Evolutionary conservation across 352 stramenopile species (phyloP).

Genomic region (Pythium volutum): DNA sequence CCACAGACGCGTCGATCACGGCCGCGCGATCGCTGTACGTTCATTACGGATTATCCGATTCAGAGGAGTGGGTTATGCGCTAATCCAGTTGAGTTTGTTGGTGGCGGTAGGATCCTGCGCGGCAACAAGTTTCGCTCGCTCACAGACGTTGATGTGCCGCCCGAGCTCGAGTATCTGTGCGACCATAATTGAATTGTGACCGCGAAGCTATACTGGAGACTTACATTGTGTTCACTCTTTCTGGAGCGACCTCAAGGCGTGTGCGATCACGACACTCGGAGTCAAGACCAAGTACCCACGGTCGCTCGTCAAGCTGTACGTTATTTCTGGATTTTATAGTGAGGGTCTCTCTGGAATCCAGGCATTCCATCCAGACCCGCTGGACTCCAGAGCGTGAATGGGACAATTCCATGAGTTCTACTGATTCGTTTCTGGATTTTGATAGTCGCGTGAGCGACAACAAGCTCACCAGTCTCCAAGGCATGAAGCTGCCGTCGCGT

Average conservation of each 20-base stretch:
- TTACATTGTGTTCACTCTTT: not conserved
- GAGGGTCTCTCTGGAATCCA: not conserved
- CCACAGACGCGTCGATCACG: constrained; percentile 1
- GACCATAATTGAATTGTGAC: not conserved
- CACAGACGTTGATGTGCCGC: constrained; percentile 10
- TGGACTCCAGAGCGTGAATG: not conserved
- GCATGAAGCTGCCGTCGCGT: not conserved
- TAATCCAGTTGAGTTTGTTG: not conserved
- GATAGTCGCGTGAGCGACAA: constrained; percentile 12
- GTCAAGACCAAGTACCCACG: constrained; percentile 1
- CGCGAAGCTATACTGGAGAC: too few species aligned
- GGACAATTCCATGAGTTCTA: not conserved
- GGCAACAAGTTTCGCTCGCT: constrained; percentile 10
- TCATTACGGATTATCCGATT: not conserved
- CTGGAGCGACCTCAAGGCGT: constrained; percentile 1
- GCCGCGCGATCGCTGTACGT: constrained; percentile 9
- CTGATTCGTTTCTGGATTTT: not conserved
- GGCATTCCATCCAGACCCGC: too few species aligned
- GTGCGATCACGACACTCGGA: constrained; percentile 13
- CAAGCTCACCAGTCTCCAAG: constrained; percentile 3
- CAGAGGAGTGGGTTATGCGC: not conserved
- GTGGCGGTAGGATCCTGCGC: constrained; percentile 12
- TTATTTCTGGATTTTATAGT: not conserved
- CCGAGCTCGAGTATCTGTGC: constrained; percentile 17
- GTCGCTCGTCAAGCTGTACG: constrained; percentile 21